Conservation (phyloP, 352 stramenopile species). For the Phytopythium vexans region DNA sequence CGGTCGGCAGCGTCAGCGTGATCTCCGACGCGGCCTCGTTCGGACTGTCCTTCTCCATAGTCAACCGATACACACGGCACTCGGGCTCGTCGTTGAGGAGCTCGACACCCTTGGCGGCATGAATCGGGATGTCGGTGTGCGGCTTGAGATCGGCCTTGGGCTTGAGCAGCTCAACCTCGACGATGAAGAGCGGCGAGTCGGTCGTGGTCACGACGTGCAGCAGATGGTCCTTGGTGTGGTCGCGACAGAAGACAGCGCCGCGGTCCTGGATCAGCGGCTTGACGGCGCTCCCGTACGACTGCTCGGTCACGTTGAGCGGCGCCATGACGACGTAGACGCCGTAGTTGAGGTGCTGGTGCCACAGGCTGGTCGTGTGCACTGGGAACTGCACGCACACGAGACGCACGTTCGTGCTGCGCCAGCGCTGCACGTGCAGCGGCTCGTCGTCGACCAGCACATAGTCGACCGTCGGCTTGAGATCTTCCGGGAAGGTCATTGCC, state of each 20-base stretch:
- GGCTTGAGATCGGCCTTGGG: conserved; percentile 23
- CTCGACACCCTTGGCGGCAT: conserved; percentile 16
- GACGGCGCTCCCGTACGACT: conserved; percentile 13
- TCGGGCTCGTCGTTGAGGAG: conserved; percentile 31
- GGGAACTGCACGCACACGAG: conserved; percentile 37
- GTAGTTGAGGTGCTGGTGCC: conserved; percentile 48
- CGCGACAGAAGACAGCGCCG: conserved; percentile 42
- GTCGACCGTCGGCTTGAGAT: conserved; percentile 13
- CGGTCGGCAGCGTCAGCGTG: conserved; percentile 23
- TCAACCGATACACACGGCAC: conserved; percentile 47
- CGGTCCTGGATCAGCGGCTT: conserved; percentile 24
- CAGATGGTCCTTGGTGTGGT: conserved; percentile 44
- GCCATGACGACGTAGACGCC: conserved; percentile 41
- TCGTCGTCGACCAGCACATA: conserved; percentile 47
- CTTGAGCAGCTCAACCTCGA: conserved; percentile 51
- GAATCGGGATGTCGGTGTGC: conserved; percentile 20
- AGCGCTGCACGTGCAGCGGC: conserved; percentile 43
- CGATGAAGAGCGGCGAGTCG: conserved; percentile 33
- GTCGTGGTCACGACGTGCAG: conserved; percentile 32
- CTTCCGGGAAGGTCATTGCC: not conserved
- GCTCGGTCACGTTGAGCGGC: conserved; percentile 28
- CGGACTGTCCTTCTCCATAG: conserved; percentile 12
- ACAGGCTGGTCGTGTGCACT: conserved; percentile 29
- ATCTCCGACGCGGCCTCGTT: conserved; percentile 14
- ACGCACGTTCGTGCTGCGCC: conserved; percentile 27